Conservation (phyloP, 441 rosid genomes). For the Aquilaria agallochum region DNA sequence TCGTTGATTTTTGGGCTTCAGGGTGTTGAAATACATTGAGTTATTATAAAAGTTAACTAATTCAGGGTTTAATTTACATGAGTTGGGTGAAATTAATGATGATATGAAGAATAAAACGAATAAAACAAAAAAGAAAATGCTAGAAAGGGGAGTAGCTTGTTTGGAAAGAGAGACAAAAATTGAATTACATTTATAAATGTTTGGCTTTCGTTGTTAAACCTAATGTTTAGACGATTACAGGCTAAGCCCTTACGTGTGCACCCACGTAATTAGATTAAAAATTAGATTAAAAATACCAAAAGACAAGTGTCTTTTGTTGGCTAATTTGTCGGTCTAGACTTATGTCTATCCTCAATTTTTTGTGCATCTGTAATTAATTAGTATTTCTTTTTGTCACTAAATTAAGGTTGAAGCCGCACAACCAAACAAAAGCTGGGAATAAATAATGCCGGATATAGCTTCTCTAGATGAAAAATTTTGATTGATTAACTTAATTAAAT, state of each 20-base stretch:
- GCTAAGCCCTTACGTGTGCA: slow-evolving; percentile 47
- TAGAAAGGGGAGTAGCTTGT: background rate
- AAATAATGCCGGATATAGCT: background rate
- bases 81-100: no score
- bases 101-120: no score
- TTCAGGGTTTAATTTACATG: no score
- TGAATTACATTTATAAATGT: no score
- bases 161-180: slow-evolving; percentile 9
- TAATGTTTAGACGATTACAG: slow-evolving; percentile 36
- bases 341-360: slow-evolving; percentile 13
- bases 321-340: slow-evolving; percentile 49
- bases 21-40: no score
- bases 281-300: slow-evolving; percentile 17
- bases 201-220: background rate
- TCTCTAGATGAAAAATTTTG: no score
- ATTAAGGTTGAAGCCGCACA: slow-evolving; percentile 10
- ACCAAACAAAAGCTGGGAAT: background rate
- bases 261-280: slow-evolving; percentile 30
- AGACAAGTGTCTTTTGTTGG: slow-evolving; percentile 51
- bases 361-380: background rate
- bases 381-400: background rate
- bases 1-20: no score
- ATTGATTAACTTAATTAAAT: background rate
- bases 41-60: no score
- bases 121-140: no score